phyloP scores from a whole-genome alignment of 257 asterid genomes.

The Primulina tabacum region DNA sequence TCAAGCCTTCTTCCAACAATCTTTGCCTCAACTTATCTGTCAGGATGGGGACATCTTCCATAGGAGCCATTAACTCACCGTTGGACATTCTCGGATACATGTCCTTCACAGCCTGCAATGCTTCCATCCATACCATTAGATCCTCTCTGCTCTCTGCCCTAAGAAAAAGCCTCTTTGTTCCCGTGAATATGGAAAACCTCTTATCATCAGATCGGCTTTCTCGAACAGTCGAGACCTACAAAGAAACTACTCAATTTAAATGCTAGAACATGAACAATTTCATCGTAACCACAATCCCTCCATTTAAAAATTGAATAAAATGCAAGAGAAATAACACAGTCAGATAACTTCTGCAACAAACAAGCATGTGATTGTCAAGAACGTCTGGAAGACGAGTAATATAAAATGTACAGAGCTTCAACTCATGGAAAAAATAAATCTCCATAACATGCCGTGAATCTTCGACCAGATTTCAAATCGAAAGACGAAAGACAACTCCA shows the following conservation, averaged over 20 bases:
- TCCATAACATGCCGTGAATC: neutral
- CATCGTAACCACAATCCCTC: neutral
- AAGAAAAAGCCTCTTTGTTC: constrained; percentile 86
- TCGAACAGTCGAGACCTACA: constrained; percentile 80
- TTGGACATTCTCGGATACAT: constrained; percentile 95
- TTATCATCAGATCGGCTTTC: constrained; percentile 90
- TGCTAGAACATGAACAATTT: constrained; percentile 12
- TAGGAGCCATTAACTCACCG: constrained; percentile 88
- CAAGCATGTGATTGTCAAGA: neutral
- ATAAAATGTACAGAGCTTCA: neutral
- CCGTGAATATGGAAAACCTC: constrained; percentile 90
- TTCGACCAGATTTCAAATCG: neutral
- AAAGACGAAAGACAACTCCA: neutral
- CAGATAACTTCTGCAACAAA: neutral
- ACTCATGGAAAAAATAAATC: neutral
- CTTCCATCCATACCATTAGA: constrained; percentile 79
- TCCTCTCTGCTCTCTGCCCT: constrained; percentile 91
- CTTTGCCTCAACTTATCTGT: constrained; percentile 76
- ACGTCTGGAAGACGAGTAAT: neutral
- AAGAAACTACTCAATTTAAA: constrained; percentile 29
- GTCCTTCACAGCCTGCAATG: constrained; percentile 85
- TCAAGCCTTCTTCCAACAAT: constrained; percentile 69
- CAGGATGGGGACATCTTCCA: constrained; percentile 58
- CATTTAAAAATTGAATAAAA: constrained; percentile 2
- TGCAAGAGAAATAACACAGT: constrained; percentile 12